Evolutionary conservation across 164 flowering plant species (phyloP), one percentile per base, ranked within the genome.

Genomic region (Sextonia rubra): DNA sequence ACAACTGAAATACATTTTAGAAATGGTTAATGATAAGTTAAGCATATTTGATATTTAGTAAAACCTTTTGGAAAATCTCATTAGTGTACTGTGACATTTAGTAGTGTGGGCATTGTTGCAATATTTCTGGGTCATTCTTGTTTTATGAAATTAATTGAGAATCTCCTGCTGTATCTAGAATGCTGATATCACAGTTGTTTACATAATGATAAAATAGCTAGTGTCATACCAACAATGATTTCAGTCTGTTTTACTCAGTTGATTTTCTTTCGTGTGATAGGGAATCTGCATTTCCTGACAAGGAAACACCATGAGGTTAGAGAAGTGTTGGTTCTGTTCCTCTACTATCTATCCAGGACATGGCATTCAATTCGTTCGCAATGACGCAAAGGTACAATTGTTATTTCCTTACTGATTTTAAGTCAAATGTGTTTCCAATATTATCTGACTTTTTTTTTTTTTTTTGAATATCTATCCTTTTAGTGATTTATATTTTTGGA

Each of bases 281-380:
- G 30, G 67, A 29, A 5, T 15, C 17, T 17, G 27, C n/a, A 15
- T 29, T 64, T 9, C 30, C 9, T 58, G 60, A 70, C 64, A 9
- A 0, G 6, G 37, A 26, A 11, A 18, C 9, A 70, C 55, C 47
- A 85, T 85, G 86, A 83, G 90, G 58, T 79, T 85, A 67, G 88
- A 82, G 80, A 85, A 86, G 71, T 86, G 88, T 58, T 88, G 91
- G 91, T 83, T 88, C 74, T 86, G 91, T 72, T 86, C 89, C 64
- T 85, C 91, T 12, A 86, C 88, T 17, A 49, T 88, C 29, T 88
- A 88, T 71, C 89, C 91, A 0, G 91, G 89, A 15, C 91, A 86
- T 71, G 89, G 91, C 47, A 86, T 88, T 73, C 91, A 88, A 72
- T 88, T 75, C 77, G 91, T 87, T 27, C 85, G 91, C 30, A 87